A percentile compares a stretch with the other conserved stretches of the same genome.
Conservation (phyloP, 78 protist species). For the Cavenderia fasciculata region DNA sequence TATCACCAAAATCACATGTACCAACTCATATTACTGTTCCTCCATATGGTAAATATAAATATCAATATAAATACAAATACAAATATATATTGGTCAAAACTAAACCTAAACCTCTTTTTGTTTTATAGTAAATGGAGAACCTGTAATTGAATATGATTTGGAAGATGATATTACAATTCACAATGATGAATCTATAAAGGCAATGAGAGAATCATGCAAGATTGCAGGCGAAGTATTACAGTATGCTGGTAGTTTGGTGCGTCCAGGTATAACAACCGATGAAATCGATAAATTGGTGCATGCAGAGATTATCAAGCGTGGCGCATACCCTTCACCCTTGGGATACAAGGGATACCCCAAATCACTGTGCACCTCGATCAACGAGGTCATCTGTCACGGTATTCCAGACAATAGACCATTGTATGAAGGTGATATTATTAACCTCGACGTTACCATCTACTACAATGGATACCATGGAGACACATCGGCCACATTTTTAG, state of each 20-base stretch:
- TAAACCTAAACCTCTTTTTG: too few species aligned
- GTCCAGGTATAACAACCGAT: slow-evolving; percentile 91
- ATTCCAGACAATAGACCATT: slow-evolving; percentile 95
- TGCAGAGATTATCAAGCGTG: slow-evolving; percentile 82
- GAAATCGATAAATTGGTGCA: slow-evolving; percentile 92
- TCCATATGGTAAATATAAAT: background rate
- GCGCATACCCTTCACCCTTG: slow-evolving; percentile 97
- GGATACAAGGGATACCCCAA: slow-evolving; percentile 94
- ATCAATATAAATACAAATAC: too few species aligned
- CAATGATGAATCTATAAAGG: background rate
- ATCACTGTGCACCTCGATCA: slow-evolving; percentile 92
- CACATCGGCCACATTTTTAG: slow-evolving; percentile 90
- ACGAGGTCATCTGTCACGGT: slow-evolving; percentile 97
- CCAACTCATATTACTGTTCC: slow-evolving; percentile 18
- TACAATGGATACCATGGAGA: slow-evolving; percentile 96
- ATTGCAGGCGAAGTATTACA: slow-evolving; percentile 83
- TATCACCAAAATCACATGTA: slow-evolving; percentile 16
- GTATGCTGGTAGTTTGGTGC: slow-evolving; percentile 78
- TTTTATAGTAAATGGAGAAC: slow-evolving; percentile 12
- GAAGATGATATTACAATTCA: slow-evolving; percentile 42
- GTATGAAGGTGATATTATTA: slow-evolving; percentile 94
- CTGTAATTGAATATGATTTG: slow-evolving; percentile 5
- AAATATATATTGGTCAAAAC: too few species aligned
- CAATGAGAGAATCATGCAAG: slow-evolving; percentile 35
- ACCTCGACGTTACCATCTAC: slow-evolving; percentile 94